Conservation (phyloP, 2,329 filamentous ascomycete species). For the Trichoderma aggressivum region DNA sequence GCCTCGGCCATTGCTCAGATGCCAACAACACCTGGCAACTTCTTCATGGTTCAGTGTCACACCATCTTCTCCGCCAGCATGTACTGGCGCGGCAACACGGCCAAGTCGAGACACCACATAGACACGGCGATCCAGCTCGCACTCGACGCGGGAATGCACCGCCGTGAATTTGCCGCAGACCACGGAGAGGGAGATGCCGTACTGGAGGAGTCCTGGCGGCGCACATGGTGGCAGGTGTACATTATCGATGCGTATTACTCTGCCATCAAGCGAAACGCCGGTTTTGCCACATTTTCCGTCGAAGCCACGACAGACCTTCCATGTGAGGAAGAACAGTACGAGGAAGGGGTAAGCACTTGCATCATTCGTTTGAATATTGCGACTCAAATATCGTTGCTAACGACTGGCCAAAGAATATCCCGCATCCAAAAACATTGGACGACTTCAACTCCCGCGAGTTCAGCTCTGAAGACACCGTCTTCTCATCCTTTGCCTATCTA, state of each 20-base stretch:
- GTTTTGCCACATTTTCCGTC: conserved; percentile 36
- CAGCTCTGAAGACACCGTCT: conserved; percentile 48
- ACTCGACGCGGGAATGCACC: conserved; percentile 58
- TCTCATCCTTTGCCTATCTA: conserved; percentile 64
- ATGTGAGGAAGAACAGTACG: conserved; percentile 60
- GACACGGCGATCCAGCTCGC: conserved; percentile 55
- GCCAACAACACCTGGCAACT: background rate
- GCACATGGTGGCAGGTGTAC: conserved; percentile 71
- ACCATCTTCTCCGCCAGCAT: conserved; percentile 37
- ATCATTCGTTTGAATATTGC: background rate
- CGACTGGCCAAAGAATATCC: conserved; percentile 30
- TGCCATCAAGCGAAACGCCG: conserved; percentile 29
- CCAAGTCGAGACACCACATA: conserved; percentile 29
- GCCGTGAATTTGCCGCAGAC: conserved; percentile 47
- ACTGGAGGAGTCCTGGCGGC: conserved; percentile 57
- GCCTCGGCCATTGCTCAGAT: background rate
- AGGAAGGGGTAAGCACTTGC: conserved; percentile 33
- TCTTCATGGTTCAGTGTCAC: conserved; percentile 36
- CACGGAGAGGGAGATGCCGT: conserved; percentile 46
- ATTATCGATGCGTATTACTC: conserved; percentile 53
- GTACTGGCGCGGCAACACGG: conserved; percentile 33
- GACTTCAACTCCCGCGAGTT: conserved; percentile 63
- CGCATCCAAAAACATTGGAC: conserved; percentile 47
- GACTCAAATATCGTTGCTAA: conserved; percentile 12
- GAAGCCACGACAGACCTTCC: conserved; percentile 57